Evolutionary conservation across 2,329 filamentous ascomycete species (phyloP), one percentile per base, ranked within the genome.

Genomic region (Rachicladosporium sp.): DNA sequence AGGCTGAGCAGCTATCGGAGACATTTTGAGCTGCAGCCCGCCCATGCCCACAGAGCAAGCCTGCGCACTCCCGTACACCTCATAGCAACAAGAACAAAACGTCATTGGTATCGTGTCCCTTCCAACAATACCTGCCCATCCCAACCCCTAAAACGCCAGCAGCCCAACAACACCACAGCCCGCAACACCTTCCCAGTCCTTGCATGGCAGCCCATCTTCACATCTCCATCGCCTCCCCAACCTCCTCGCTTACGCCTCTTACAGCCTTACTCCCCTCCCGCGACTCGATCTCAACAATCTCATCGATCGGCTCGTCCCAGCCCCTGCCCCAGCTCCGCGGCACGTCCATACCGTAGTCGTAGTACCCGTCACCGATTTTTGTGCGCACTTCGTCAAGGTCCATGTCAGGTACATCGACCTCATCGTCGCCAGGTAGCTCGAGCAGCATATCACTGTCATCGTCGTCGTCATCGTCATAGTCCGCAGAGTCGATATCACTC

Each of bases 341-440:
- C 15, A 19, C 15, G 15, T 19, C 15, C 15, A 19, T 19, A 19
- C 15, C 15, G 19, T 36, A 47, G 30, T 44, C 40, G 31, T 50
- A 52, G 35, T 48, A 50, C 10, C 57, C 58, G 35, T 56, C 51
- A 29, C 51, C 51, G 11, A 60, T 47, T 29, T 55, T 48, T 36
- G 50, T 51, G 10, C 57, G 48, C 34, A 60, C 50, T 12, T 60
- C 57, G 35, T 60, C 57, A 10, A 59, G 48, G 37, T 55, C 52
- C 45, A 55, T 56, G 38, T 53, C 50, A 10, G 54, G 53, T 10
- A 56, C 54, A 37, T 58, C 56, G 31, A 51, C 47, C 36, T 58
- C 57, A 37, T 59, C 54, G 34, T 58, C 56, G 15, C 15, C 15
- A 8, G 32, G 38, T 10, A 44, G 31, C 11, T 44, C 43, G 23